These are phyloP conservation scores for Neodidymelliopsis sp. DNA, from an alignment of 2,329 filamentous ascomycete genomes.

Conservation along the genomic window DNA sequence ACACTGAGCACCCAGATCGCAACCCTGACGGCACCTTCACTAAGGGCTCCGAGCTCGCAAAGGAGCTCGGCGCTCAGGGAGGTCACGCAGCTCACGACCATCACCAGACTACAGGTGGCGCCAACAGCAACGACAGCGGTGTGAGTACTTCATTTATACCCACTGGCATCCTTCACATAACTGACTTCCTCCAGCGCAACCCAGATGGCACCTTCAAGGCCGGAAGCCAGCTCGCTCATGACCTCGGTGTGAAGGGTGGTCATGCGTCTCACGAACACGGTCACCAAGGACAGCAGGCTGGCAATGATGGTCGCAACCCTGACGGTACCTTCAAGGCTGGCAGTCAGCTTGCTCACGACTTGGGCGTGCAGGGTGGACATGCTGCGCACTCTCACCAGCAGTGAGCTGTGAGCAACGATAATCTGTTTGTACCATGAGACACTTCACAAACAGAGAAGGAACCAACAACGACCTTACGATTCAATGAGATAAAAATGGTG, in stretches of 20 bases:
- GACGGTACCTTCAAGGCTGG: constrained; percentile 49
- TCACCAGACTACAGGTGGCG: constrained; percentile 12
- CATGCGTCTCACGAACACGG: constrained; percentile 31
- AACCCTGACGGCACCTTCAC: constrained; percentile 52
- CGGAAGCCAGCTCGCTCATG: constrained; percentile 46
- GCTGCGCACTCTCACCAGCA: constrained; percentile 25
- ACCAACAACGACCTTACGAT: constrained; percentile 1
- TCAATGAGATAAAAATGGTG: no score
- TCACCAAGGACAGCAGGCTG: not conserved
- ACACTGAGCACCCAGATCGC: constrained; percentile 33
- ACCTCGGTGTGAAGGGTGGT: constrained; percentile 45
- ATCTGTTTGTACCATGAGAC: not conserved
- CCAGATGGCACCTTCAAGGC: constrained; percentile 52
- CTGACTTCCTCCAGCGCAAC: constrained; percentile 38
- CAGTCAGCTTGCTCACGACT: constrained; percentile 44
- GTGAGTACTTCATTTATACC: constrained; percentile 22
- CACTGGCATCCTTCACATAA: not conserved
- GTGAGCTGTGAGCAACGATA: not conserved
- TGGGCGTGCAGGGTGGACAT: constrained; percentile 44
- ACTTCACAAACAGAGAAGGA: not conserved
- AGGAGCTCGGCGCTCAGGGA: constrained; percentile 48
- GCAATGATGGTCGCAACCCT: constrained; percentile 47
- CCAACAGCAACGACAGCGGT: constrained; percentile 27
- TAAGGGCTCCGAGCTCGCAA: constrained; percentile 48
- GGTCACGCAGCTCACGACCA: constrained; percentile 45